These are phyloP conservation scores for Groenewaldozyma tartarivorans DNA, from an alignment of 805 yeast genomes.

Conservation along the genomic window DNA sequence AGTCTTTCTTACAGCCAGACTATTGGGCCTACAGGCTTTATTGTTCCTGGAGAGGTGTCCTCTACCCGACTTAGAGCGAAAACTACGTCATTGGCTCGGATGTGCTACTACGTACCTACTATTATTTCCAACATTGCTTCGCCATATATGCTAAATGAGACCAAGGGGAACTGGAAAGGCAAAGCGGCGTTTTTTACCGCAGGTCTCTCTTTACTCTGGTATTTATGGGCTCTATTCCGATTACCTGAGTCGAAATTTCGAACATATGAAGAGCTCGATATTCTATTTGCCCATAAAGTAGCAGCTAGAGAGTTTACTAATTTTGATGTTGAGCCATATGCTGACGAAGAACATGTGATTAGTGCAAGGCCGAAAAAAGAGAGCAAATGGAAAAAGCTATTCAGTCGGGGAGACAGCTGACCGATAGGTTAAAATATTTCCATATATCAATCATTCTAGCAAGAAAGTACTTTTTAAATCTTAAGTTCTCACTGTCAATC, in stretches of 20 bases:
- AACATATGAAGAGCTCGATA: slow-evolving; percentile 52
- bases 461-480: too few relatives aligned
- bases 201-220: slow-evolving; percentile 25
- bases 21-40: slow-evolving; percentile 31
- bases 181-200: slow-evolving; percentile 40
- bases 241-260: slow-evolving; percentile 53
- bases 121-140: slow-evolving; percentile 5
- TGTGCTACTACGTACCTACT: slow-evolving; percentile 15
- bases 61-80: slow-evolving; percentile 31
- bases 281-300: slow-evolving; percentile 33
- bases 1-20: too few relatives aligned
- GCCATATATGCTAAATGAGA: slow-evolving; percentile 43
- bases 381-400: too few relatives aligned
- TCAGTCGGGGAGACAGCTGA: too few relatives aligned
- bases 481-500: too few relatives aligned
- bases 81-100: slow-evolving; percentile 31
- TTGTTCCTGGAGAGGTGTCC: slow-evolving; percentile 31
- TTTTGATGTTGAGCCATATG: slow-evolving; percentile 2
- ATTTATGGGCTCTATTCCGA: slow-evolving; percentile 39
- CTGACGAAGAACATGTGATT: slow-evolving; percentile 1
- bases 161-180: slow-evolving; percentile 37
- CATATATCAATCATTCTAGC: too few relatives aligned
- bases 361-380: not conserved
- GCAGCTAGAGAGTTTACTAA: slow-evolving; percentile 21
- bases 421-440: too few relatives aligned